Evolutionary conservation across 768 basidiomycete genomes (phyloP).

Genomic region (Pleurotus eryngii): DNA sequence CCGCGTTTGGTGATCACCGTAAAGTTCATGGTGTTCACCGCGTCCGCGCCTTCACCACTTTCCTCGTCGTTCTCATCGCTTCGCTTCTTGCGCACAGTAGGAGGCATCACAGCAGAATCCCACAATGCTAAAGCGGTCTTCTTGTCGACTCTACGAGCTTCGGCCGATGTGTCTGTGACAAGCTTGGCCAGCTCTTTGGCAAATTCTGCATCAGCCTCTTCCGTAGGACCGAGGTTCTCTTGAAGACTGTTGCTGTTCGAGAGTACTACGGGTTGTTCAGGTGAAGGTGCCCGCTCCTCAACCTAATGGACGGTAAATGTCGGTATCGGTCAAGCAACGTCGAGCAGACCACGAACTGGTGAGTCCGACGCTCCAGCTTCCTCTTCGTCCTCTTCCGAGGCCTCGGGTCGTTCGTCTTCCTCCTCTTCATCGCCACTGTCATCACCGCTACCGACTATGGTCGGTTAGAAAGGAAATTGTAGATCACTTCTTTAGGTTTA

Average conservation of each 20-base stretch:
- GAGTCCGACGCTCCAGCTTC: constrained; percentile 52
- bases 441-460: constrained; percentile 28
- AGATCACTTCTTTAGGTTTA: background rate
- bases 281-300: constrained; percentile 74
- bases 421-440: constrained; percentile 64
- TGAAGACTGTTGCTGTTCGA: constrained; percentile 51
- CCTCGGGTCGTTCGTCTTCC: constrained; percentile 41
- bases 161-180: constrained; percentile 81
- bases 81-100: constrained; percentile 63
- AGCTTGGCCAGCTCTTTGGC: constrained; percentile 94
- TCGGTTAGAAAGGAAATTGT: constrained; percentile 13
- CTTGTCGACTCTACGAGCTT: constrained; percentile 84
- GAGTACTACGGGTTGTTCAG: constrained; percentile 75
- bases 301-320: constrained; percentile 29
- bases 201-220: constrained; percentile 91
- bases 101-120: constrained; percentile 81
- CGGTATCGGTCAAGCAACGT: background rate
- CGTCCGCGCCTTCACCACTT: constrained; percentile 16
- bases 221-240: constrained; percentile 77
- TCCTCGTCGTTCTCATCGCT: constrained; percentile 57
- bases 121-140: constrained; percentile 83
- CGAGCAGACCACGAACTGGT: constrained; percentile 38
- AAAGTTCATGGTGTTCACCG: constrained; percentile 75
- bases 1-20: constrained; percentile 91
- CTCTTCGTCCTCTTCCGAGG: constrained; percentile 64